phyloP scores from a whole-genome alignment of 2,329 filamentous ascomycete species.

The Pleomassaria siparia region DNA sequence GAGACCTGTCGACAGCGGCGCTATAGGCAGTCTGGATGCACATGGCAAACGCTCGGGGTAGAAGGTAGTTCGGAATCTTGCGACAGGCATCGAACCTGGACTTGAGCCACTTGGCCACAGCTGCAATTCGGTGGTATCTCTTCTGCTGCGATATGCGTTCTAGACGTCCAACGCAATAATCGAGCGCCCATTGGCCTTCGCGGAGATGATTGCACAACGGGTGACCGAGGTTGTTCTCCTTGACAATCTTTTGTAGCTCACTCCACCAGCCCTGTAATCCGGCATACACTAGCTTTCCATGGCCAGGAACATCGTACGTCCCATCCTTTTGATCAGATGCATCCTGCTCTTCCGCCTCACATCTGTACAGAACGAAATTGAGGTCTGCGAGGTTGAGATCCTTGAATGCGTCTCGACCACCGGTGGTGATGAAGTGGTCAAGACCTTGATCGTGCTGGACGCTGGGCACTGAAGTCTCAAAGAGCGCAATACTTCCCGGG shows the following conservation, averaged over 20 bases:
- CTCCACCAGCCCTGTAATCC: constrained; percentile 99
- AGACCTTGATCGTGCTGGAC: constrained; percentile 82
- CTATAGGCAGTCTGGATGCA: constrained; percentile 85
- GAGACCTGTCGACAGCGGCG: constrained; percentile 74
- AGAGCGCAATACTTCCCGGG: constrained; percentile 90
- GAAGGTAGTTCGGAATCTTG: constrained; percentile 80
- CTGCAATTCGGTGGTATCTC: constrained; percentile 63
- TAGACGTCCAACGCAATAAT: constrained; percentile 80
- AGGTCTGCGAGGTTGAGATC: constrained; percentile 77
- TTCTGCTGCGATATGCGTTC: constrained; percentile 68
- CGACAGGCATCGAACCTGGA: constrained; percentile 85
- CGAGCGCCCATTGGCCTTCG: constrained; percentile 87
- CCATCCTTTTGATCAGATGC: constrained; percentile 78
- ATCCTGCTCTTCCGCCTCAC: constrained; percentile 84
- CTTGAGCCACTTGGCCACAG: constrained; percentile 75
- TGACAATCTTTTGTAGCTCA: constrained; percentile 78
- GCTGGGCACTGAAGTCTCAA: constrained; percentile 92
- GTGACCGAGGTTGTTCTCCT: constrained; percentile 88
- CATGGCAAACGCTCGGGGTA: constrained; percentile 91
- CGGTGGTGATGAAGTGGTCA: constrained; percentile 82
- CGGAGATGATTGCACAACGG: constrained; percentile 91
- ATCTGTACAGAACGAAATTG: constrained; percentile 89
- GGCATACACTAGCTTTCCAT: constrained; percentile 87
- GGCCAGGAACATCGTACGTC: constrained; percentile 81
- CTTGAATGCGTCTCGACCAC: constrained; percentile 75